Evolutionary conservation across 1,139 yeast genomes (phyloP).

Genomic region (Magnusiomyces suaveolens): DNA sequence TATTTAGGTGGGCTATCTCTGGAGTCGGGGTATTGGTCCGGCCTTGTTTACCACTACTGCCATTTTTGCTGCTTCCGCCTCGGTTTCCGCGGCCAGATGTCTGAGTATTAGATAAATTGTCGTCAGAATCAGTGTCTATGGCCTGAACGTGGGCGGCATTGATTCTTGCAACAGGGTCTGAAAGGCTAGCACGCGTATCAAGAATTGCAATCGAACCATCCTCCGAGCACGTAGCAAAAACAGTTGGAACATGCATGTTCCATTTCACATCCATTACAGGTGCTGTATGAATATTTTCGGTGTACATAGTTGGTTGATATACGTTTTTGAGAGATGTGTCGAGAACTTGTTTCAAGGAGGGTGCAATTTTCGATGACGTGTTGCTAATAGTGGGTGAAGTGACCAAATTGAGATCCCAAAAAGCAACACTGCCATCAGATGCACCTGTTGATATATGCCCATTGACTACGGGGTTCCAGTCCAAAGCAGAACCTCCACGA

Average conservation of each 20-base stretch:
- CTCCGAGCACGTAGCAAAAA: constrained; percentile 69
- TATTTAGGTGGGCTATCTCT: neutral
- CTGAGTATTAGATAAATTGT: neutral
- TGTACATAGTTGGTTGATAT: constrained; percentile 32
- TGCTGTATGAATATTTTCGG: constrained; percentile 20
- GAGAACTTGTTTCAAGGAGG: neutral
- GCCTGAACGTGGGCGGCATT: constrained; percentile 22
- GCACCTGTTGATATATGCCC: constrained; percentile 51
- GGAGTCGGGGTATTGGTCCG: neutral
- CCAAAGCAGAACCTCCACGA: constrained; percentile 59
- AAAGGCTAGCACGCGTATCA: constrained; percentile 44
- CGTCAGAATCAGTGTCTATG: constrained; percentile 19
- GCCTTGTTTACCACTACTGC: neutral
- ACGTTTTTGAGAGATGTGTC: constrained; percentile 36
- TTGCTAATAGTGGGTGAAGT: neutral
- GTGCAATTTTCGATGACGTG: neutral
- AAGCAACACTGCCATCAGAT: constrained; percentile 54
- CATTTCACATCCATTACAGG: constrained; percentile 37
- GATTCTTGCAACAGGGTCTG: constrained; percentile 25
- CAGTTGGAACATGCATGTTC: constrained; percentile 38
- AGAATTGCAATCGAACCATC: constrained; percentile 59
- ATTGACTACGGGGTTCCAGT: constrained; percentile 45
- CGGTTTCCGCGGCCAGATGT: neutral
- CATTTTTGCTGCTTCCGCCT: neutral
- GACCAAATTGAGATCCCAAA: constrained; percentile 48